Evolutionary conservation across 2,329 filamentous ascomycete genomes (phyloP).

Genomic region (Clarireedia paspali): DNA sequence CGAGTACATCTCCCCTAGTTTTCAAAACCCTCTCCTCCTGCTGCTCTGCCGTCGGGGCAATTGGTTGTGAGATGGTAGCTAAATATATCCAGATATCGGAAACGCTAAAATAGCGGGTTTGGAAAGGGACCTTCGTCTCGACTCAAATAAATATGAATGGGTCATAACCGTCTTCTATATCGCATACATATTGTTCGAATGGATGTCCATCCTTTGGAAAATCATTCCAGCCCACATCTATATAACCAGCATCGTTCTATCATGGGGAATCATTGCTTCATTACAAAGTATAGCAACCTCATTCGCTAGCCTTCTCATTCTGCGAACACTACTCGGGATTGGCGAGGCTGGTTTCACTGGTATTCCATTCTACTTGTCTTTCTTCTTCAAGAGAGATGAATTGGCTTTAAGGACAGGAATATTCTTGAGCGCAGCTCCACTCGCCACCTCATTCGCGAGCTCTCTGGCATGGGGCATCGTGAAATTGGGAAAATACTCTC

Average conservation of each 20-base stretch:
- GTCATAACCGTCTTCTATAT: constrained; percentile 54
- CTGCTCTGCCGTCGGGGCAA: neutral
- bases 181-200: constrained; percentile 56
- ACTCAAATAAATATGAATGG: constrained; percentile 50
- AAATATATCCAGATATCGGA: constrained; percentile 42
- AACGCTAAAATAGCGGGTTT: constrained; percentile 58
- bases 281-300: constrained; percentile 60
- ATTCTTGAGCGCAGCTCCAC: constrained; percentile 76
- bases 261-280: constrained; percentile 74
- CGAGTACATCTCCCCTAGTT: constrained; percentile 47
- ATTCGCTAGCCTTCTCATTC: constrained; percentile 49
- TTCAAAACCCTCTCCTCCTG: neutral
- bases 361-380: constrained; percentile 56
- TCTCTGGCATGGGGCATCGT: constrained; percentile 74
- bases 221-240: constrained; percentile 53
- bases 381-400: constrained; percentile 60
- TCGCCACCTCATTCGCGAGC: constrained; percentile 77
- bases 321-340: constrained; percentile 51
- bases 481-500: constrained; percentile 53
- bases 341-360: constrained; percentile 60
- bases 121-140: constrained; percentile 49
- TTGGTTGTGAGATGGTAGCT: neutral
- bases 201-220: constrained; percentile 57
- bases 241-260: constrained; percentile 55
- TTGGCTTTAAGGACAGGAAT: constrained; percentile 78